Evolutionary conservation across 2,329 filamentous ascomycete species (phyloP), one percentile per base, ranked within the genome.

Genomic region (Calonectria ilicicola): DNA sequence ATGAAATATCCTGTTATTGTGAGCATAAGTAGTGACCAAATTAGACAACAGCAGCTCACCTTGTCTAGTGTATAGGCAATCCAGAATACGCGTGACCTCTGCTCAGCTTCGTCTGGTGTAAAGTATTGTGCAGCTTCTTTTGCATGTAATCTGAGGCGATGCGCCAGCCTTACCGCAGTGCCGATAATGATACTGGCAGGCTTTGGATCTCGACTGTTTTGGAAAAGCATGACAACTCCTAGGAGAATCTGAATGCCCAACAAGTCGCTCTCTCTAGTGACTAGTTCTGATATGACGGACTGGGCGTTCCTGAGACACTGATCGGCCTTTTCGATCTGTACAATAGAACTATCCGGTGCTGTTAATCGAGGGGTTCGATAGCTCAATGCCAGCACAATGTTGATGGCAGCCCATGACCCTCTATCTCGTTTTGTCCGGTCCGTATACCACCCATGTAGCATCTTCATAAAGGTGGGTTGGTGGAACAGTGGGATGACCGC

Each of bases 1-100:
- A 73, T 46, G 82, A 84, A 21, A 86, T 82, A 9, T 81, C 79
- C 80, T 81, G 27, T 2, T 7, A 6, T 1, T 0, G 38, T 79
- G 0, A 75, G 65, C 17, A 7, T 14, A 2, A 1, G 4, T 38
- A 9, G 14, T 2, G 1, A 5, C 0, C 1, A 1, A 2, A 0
- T 4, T 3, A 5, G 21, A 1, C 9, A 7, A 29, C 17, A 2
- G 1, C 1, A 7, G 17, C 66, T 53, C 65, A 85, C 84, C 78
- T 86, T 86, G 66, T 86, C 85, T 6, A 86, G 75, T 4, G 76
- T 76, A 44, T 86, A 86, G 3, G 83, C 82, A 9, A 86, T 80
- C 85, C 85, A 86, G 51, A 86, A 86, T 2, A 86, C 78, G 0
- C 84, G 78, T 3, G 78, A 78, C 29, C 84, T 76, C 35, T 85